A percentile compares a stretch with the other conserved stretches of the same genome.
These are phyloP conservation scores for Symbiodinium natans DNA, from an alignment of 73 alveolate species.

Conservation along the genomic window DNA sequence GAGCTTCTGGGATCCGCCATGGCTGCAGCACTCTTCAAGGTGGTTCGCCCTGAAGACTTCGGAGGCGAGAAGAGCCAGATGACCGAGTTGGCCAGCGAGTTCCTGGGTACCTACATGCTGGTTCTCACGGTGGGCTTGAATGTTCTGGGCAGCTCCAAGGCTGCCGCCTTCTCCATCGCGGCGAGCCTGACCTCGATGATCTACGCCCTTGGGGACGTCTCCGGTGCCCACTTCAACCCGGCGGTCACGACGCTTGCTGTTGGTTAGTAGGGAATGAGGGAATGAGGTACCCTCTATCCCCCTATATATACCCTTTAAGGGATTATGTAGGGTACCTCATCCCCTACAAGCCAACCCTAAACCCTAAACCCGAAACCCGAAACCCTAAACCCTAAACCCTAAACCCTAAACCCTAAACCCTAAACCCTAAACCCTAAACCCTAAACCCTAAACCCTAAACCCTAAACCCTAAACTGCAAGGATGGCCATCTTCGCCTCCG, in stretches of 20 bases:
- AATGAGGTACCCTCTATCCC: no score
- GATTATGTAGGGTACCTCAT: no score
- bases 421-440: no score
- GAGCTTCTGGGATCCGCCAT: conserved; percentile 77
- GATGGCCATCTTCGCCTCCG: conserved; percentile 65
- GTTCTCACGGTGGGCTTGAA: conserved; percentile 74
- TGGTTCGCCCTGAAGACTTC: conserved; percentile 10
- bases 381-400: no score
- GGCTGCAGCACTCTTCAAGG: conserved; percentile 73
- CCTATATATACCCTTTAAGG: no score
- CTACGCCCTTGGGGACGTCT: conserved; percentile 73
- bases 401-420: no score
- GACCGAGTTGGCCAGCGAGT: conserved; percentile 18
- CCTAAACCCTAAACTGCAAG: no score
- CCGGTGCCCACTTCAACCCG: conserved; percentile 57
- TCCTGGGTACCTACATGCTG: conserved; percentile 85
- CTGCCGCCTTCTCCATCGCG: conserved; percentile 92
- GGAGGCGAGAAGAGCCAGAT: not conserved
- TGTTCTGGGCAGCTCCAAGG: conserved; percentile 67
- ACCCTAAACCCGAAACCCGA: no score
- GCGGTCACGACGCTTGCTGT: no score
- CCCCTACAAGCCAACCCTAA: no score
- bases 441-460: no score
- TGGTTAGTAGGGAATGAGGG: no score
- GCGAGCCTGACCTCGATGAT: conserved; percentile 80